These are phyloP conservation scores for Tricholoma sp. DNA, from an alignment of 768 basidiomycete genomes.

Conservation along the genomic window DNA sequence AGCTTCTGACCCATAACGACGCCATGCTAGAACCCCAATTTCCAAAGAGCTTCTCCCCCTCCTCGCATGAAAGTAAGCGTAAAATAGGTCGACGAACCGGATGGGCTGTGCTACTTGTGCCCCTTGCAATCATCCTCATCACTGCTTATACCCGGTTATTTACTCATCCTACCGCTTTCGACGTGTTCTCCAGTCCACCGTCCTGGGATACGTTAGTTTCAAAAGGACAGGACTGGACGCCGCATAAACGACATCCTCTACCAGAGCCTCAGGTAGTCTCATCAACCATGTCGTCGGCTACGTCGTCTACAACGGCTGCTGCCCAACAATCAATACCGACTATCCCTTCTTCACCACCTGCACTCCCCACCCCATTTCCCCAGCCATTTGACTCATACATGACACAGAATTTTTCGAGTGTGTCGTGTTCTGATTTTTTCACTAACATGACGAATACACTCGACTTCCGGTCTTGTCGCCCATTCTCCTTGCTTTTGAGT, in stretches of 20 bases:
- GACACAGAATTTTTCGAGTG: constrained; percentile 60
- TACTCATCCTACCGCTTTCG: constrained; percentile 42
- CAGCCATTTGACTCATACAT: constrained; percentile 67
- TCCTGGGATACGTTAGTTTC: constrained; percentile 25
- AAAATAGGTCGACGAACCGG: constrained; percentile 38
- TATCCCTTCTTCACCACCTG: constrained; percentile 44
- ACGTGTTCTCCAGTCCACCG: constrained; percentile 27
- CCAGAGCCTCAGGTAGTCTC: constrained; percentile 14
- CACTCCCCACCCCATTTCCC: constrained; percentile 72
- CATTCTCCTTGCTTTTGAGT: constrained; percentile 63
- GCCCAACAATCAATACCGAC: constrained; percentile 36
- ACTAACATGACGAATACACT: constrained; percentile 61
- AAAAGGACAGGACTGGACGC: constrained; percentile 28
- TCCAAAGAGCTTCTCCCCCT: neutral
- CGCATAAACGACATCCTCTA: constrained; percentile 37
- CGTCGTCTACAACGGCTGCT: constrained; percentile 17
- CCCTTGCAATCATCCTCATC: constrained; percentile 49
- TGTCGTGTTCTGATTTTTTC: constrained; percentile 67
- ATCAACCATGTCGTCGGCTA: constrained; percentile 9
- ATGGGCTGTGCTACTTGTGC: constrained; percentile 53
- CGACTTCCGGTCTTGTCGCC: constrained; percentile 69
- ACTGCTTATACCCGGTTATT: constrained; percentile 48
- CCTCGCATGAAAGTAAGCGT: constrained; percentile 28
- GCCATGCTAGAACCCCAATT: neutral
- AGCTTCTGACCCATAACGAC: neutral